Base-by-base conservation (phyloP, 805 yeast species). In the Vanderwaltozyma verrucispora region DNA sequence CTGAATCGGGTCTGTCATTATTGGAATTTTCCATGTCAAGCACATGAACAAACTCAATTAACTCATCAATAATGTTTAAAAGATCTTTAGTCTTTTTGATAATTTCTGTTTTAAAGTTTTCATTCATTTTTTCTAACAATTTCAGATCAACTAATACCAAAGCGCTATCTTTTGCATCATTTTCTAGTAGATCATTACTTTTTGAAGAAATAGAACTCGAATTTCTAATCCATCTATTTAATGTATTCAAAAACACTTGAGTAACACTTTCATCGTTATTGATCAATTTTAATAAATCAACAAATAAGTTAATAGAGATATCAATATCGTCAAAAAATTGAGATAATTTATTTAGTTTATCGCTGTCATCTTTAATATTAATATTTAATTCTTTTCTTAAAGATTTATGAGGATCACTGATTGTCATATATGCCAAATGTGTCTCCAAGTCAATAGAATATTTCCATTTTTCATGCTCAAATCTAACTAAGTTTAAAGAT, bases 81-180 rank as follows among this genome's bases (percentile, higher is more conserved):
- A 81, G 65, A 33, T 78, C 82, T 2, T 59, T 57, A 0, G 87
- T 78, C 2, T 58, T 59, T 12, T 54, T 60, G 16, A 62, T 41
- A 19, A 67, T 39, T 16, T 66, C 67, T 8, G 76, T 74, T 42
- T 74, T 80, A 50, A 80, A 77, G 13, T 66, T 64, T 4, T 69
- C 69, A 18, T 77, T 74, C 25, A 84, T 59, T 24, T 62, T 57
- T 50, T 86, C 92, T 35, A 88, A 56, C 10, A 85, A 51, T 41
- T 79, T 72, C 41, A 85, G 61, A 49, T 81, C 80, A 6, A 75
- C 60, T 27, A 83, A 60, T 37, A 72, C 64, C 7, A 68, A 46
- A 36, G 74, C 69, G n/a, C 84, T 80, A 41, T 70, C 67, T 5
- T 63, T 17, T n/a, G 15, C 62, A 2, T 60, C 63, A 4, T 14